Percentiles rank a stretch among this genome's conserved stretches.
Evolutionary conservation across 2,329 filamentous ascomycete genomes (phyloP).

Genomic region (Fusarium sp.): DNA sequence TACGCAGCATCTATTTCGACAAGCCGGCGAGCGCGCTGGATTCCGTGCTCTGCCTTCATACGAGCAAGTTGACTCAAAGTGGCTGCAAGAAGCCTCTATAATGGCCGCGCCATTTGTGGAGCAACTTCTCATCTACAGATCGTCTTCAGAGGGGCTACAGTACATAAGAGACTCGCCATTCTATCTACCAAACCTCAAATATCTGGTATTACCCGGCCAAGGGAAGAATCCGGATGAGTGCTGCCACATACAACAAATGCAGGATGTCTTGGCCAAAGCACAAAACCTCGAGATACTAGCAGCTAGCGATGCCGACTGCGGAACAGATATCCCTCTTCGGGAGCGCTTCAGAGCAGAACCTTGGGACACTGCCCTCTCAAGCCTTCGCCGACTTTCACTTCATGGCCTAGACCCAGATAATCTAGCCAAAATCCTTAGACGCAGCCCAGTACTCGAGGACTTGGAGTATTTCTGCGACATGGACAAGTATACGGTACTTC

Average conservation of each 20-base stretch:
- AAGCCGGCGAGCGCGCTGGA: conserved; percentile 43
- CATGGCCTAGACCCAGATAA: conserved; percentile 46
- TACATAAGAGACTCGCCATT: conserved; percentile 46
- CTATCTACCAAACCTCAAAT: conserved; percentile 46
- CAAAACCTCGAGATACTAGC: conserved; percentile 44
- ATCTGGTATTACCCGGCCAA: conserved; percentile 43
- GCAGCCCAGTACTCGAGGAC: conserved; percentile 44
- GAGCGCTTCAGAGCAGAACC: conserved; percentile 45
- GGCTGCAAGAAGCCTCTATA: conserved; percentile 47
- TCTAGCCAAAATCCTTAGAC: conserved; percentile 42
- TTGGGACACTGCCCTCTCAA: conserved; percentile 43
- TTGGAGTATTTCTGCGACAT: conserved; percentile 48
- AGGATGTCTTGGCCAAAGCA: conserved; percentile 43
- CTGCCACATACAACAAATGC: conserved; percentile 48
- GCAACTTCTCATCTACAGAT: conserved; percentile 45
- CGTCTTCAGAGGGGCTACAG: conserved; percentile 44
- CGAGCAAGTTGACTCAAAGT: conserved; percentile 44
- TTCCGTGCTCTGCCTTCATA: conserved; percentile 44
- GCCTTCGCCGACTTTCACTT: conserved; percentile 43
- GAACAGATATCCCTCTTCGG: conserved; percentile 43
- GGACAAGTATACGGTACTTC: conserved; percentile 47
- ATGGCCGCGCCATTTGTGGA: conserved; percentile 46
- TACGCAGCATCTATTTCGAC: conserved; percentile 44
- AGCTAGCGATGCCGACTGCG: conserved; percentile 45
- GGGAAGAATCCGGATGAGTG: conserved; percentile 42